Evolutionary conservation across 345 rosid genomes (phyloP).

Genomic region (Hevea brasiliensis): DNA sequence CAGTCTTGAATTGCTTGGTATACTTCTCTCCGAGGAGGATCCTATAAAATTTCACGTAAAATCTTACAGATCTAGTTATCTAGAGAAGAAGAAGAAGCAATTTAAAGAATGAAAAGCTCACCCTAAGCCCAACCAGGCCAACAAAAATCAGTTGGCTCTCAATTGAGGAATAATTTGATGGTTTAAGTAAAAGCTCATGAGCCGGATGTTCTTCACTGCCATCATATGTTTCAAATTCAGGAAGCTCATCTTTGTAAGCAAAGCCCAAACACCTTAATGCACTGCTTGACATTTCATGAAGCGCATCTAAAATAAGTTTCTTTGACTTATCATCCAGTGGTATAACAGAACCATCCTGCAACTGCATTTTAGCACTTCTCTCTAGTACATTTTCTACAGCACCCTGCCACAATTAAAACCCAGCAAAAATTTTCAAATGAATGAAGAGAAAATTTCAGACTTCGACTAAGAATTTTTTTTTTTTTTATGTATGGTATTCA

Average conservation of each 20-base stretch:
- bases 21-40: slow-evolving; percentile 96
- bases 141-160: slow-evolving; percentile 75
- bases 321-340: slow-evolving; percentile 59
- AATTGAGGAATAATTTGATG: slow-evolving; percentile 66
- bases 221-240: slow-evolving; percentile 65
- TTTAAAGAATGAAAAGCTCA: slow-evolving; percentile 33
- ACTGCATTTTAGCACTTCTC: slow-evolving; percentile 71
- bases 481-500: too few relatives aligned
- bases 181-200: too few relatives aligned
- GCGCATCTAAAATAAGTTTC: slow-evolving; percentile 58
- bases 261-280: slow-evolving; percentile 90
- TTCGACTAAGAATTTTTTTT: too few relatives aligned
- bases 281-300: slow-evolving; percentile 63
- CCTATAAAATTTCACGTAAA: slow-evolving; percentile 56
- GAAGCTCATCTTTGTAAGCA: slow-evolving; percentile 61
- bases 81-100: slow-evolving; percentile 12
- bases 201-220: slow-evolving; percentile 93
- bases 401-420: slow-evolving; percentile 67
- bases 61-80: too few relatives aligned
- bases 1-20: slow-evolving; percentile 93
- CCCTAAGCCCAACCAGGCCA: slow-evolving; percentile 89
- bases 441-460: too few relatives aligned
- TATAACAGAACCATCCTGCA: slow-evolving; percentile 67
- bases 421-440: neutral
- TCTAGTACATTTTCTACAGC: slow-evolving; percentile 89